Evolutionary conservation across 177 flowering plant species (phyloP).

Genomic region (Vitis hybrid): DNA sequence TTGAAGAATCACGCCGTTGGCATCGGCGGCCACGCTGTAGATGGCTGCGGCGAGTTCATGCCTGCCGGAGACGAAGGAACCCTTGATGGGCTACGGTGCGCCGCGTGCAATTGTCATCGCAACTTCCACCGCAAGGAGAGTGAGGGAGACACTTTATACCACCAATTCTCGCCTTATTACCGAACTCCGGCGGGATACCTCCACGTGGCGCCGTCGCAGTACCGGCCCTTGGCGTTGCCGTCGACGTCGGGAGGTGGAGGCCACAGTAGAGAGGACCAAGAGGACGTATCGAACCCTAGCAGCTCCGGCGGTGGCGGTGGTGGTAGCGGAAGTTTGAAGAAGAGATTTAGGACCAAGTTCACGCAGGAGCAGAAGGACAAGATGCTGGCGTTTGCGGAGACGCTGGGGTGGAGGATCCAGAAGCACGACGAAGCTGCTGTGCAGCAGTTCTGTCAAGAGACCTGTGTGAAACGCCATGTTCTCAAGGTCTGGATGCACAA

Average conservation of each 20-base stretch:
- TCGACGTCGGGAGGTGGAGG: slow-evolving; percentile 22
- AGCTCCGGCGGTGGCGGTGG: slow-evolving; percentile 28
- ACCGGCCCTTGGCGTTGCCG: slow-evolving; percentile 30
- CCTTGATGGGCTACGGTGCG: slow-evolving; percentile 49
- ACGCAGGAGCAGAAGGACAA: slow-evolving; percentile 52
- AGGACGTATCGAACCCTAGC: slow-evolving; percentile 26
- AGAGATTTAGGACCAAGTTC: slow-evolving; percentile 53
- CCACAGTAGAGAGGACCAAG: slow-evolving; percentile 28
- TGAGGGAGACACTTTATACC: slow-evolving; percentile 19
- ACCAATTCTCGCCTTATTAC: slow-evolving; percentile 26
- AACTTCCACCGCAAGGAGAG: slow-evolving; percentile 60
- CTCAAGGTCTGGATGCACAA: slow-evolving; percentile 73
- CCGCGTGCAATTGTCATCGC: slow-evolving; percentile 62
- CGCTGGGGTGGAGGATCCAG: slow-evolving; percentile 58
- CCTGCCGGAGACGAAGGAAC: slow-evolving; percentile 52
- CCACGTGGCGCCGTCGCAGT: slow-evolving; percentile 23
- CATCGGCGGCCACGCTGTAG: slow-evolving; percentile 54
- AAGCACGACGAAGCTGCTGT: slow-evolving; percentile 53
- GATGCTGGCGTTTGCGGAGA: slow-evolving; percentile 57
- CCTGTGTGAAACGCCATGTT: slow-evolving; percentile 39
- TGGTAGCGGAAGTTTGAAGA: slow-evolving; percentile 24
- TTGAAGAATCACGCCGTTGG: slow-evolving; percentile 55
- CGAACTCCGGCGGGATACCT: slow-evolving; percentile 32
- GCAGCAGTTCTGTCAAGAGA: slow-evolving; percentile 50
- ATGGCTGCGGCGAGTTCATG: slow-evolving; percentile 67